Percentiles rank a stretch among this genome's conserved stretches.
These are phyloP conservation scores for Cerioporus squamosus DNA, from an alignment of 1,284 basidiomycete species.

Conservation along the genomic window DNA sequence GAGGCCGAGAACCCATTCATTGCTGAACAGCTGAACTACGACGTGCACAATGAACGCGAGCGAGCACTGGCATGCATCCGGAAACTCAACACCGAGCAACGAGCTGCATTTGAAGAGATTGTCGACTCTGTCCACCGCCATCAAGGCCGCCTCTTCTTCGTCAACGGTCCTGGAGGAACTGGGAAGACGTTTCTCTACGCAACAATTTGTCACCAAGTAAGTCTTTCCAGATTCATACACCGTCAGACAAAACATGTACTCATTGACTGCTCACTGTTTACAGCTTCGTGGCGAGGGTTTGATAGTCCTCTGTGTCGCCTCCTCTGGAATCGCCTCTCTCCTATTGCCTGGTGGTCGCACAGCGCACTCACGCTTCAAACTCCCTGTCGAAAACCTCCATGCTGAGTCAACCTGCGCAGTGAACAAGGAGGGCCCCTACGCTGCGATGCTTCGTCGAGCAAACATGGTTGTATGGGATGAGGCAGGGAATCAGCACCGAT, in stretches of 20 bases:
- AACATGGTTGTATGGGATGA: conserved; percentile 45
- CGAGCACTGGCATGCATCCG: no score
- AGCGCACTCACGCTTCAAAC: conserved; percentile 47
- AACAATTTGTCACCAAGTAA: conserved; percentile 33
- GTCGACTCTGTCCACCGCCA: conserved; percentile 32
- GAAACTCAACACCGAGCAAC: conserved; percentile 41
- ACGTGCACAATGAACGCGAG: conserved; percentile 11
- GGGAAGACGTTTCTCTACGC: conserved; percentile 56
- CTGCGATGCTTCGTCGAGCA: conserved; percentile 31
- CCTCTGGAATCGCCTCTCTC: conserved; percentile 50
- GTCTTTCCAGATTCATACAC: conserved; percentile 20
- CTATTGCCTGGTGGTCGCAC: conserved; percentile 46
- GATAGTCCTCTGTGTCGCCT: conserved; percentile 49
- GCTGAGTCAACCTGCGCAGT: conserved; percentile 32
- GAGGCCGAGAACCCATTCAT: no score
- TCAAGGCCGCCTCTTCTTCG: conserved; percentile 41
- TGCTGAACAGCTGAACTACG: conserved; percentile 41
- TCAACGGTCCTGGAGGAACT: conserved; percentile 50
- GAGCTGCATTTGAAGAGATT: conserved; percentile 37
- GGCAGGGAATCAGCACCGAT: conserved; percentile 38
- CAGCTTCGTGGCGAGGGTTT: conserved; percentile 20
- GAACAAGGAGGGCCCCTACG: conserved; percentile 29
- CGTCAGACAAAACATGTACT: no score
- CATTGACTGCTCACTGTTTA: no score
- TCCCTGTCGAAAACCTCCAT: conserved; percentile 16